A percentile compares a stretch with the other conserved stretches of the same genome.
phyloP scores from a whole-genome alignment of 1,284 basidiomycete genomes.

The Bondarzewia mesenterica region DNA sequence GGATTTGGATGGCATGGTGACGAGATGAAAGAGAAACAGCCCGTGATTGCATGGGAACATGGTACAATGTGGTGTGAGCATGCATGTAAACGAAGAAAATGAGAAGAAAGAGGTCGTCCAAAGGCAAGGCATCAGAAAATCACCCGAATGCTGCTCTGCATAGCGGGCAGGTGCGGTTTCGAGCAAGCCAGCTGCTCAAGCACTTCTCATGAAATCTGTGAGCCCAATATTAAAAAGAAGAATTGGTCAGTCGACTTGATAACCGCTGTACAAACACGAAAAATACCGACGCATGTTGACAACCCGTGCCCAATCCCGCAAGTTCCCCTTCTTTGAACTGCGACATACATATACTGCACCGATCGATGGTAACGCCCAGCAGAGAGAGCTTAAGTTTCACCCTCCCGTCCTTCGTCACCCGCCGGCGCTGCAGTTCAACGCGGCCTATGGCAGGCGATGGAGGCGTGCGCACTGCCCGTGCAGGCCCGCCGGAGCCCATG shows the following conservation, averaged over 20 bases:
- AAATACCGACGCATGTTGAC: constrained; percentile 55
- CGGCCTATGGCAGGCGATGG: constrained; percentile 42
- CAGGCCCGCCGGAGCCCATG: constrained; percentile 38
- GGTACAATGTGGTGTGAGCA: too few species aligned
- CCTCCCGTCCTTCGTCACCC: constrained; percentile 63
- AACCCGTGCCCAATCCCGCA: constrained; percentile 52
- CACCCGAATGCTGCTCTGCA: constrained; percentile 23
- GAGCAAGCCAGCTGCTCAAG: constrained; percentile 43
- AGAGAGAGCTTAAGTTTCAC: constrained; percentile 72
- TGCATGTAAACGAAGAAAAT: too few species aligned
- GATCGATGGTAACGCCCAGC: constrained; percentile 66
- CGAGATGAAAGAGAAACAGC: too few species aligned
- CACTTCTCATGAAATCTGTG: constrained; percentile 49
- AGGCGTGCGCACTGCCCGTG: background rate
- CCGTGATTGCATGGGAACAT: too few species aligned
- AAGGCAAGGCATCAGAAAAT: too few species aligned
- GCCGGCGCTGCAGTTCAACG: constrained; percentile 58
- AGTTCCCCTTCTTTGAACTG: constrained; percentile 64
- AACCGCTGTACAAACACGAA: background rate
- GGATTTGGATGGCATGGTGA: too few species aligned
- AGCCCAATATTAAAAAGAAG: background rate
- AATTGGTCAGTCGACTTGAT: background rate
- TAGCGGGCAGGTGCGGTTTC: constrained; percentile 45
- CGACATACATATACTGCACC: constrained; percentile 72
- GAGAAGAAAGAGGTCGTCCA: too few species aligned